phyloP scores from a whole-genome alignment of 192 early-diverging fungal genomes.

The Gorgonomyces haynaldii region DNA sequence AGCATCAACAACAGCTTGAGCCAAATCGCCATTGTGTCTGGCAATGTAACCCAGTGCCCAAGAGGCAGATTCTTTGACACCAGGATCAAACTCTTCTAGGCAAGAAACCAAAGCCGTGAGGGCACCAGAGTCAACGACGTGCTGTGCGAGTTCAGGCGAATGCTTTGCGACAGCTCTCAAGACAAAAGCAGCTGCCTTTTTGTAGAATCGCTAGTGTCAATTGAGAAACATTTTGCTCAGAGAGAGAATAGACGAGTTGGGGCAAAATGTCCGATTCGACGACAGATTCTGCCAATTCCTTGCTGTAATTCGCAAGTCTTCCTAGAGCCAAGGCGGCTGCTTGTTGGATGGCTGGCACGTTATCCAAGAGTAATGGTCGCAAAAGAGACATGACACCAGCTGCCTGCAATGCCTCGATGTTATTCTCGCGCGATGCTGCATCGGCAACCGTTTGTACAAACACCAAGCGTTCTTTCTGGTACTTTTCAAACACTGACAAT shows the following conservation, averaged over 20 bases:
- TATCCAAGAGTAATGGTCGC: constrained; percentile 40
- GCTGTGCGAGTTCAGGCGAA: constrained; percentile 39
- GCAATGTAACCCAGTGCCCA: constrained; percentile 55
- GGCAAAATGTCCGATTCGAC: constrained; percentile 45
- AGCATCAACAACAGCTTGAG: constrained; percentile 46
- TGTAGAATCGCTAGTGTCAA: constrained; percentile 38
- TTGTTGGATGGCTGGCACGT: constrained; percentile 47
- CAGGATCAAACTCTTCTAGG: constrained; percentile 51
- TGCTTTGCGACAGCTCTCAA: constrained; percentile 46
- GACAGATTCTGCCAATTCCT: constrained; percentile 42
- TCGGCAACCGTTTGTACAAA: constrained; percentile 50
- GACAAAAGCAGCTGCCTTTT: constrained; percentile 46
- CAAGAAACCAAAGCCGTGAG: constrained; percentile 39
- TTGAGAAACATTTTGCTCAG: constrained; percentile 37
- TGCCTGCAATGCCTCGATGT: constrained; percentile 39
- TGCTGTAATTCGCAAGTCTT: constrained; percentile 42
- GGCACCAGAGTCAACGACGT: constrained; percentile 41
- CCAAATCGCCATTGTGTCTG: constrained; percentile 40
- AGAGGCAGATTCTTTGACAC: constrained; percentile 45
- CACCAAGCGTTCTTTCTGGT: constrained; percentile 42
- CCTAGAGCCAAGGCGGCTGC: constrained; percentile 46
- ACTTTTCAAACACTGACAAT: constrained; percentile 42
- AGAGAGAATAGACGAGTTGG: constrained; percentile 38
- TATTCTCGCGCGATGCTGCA: constrained; percentile 41
- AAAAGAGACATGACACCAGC: constrained; percentile 40